Evolutionary conservation across 768 basidiomycete genomes (phyloP), one percentile per base, ranked within the genome.

Genomic region (Gautieria morchelliformis): DNA sequence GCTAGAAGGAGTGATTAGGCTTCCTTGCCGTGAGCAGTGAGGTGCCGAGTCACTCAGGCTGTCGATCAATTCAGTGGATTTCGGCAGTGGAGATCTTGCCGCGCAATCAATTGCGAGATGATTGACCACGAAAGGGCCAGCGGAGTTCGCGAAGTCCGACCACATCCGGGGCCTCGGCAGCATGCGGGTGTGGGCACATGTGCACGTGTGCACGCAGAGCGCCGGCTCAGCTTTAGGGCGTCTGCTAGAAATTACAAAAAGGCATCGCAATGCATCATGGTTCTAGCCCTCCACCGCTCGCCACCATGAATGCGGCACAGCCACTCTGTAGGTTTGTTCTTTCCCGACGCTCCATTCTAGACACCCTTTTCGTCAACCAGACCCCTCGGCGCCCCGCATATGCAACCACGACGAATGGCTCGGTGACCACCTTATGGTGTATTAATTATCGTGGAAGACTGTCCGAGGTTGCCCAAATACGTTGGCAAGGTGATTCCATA

Each of bases 351-450:
- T 57, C 56, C 3, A 49, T 57, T 15, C 35, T 57, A 19, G 56
- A 57, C 47, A 57, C 56, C 15, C 45, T 57, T n/a, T 57, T 57
- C 20, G 19, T 57, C 24, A 35, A 32, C 32, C 30, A 57, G 20
- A 37, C 14, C 1, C 47, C 46, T 19, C 45, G 47, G 17, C 24
- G 47, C 12, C 56, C 56, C 56, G 39, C 56, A 11, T 57, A 57
- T 37, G 56, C 56, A 14, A 57, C 56, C 24, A 57, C 56, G 5
- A 57, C 56, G 11, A 46, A 57, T 20, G 44, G 56, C 17, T 49
- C 45, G 15, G 24, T 50, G 12, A 57, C 56, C n/a, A 57, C 48
- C 3, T 30, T 57, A 32, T 57, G 56, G 56, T 50, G 46, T 30
- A 40, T 57, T 15, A 57, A 50, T 22, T 30, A 37, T 49, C 17